Percentiles rank a stretch among this genome's conserved stretches.
These are phyloP conservation scores for Eremochloa ophiuroides DNA, from an alignment of 176 grass and related monocot genomes.

Conservation along the genomic window DNA sequence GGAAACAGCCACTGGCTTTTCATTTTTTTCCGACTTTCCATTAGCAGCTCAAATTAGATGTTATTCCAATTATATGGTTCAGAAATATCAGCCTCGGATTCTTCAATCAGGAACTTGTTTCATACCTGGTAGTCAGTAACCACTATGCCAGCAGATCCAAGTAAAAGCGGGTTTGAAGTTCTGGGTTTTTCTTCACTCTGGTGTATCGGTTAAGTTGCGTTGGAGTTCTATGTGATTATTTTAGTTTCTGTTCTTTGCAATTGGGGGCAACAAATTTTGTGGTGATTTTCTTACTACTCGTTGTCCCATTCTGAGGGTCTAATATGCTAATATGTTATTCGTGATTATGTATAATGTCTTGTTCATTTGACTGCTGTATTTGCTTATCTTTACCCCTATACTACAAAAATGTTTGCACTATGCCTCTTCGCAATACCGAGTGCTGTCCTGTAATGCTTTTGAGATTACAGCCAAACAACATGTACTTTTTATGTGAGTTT, in stretches of 20 bases:
- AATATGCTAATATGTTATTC: not conserved
- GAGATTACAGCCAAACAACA: not conserved
- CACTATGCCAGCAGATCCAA: not conserved
- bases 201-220: not conserved
- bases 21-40: not conserved
- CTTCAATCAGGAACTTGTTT: not conserved
- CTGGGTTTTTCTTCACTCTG: not conserved
- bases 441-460: not conserved
- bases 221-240: not conserved
- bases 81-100: not conserved
- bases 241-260: not conserved
- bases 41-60: conserved; percentile 1
- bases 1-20: not conserved
- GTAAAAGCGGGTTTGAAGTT: not conserved
- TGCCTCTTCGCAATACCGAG: not conserved
- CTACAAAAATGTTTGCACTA: not conserved
- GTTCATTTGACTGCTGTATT: not conserved
- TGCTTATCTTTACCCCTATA: not conserved
- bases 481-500: conserved; percentile 10
- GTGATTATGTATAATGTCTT: not conserved
- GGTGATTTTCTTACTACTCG: conserved; percentile 1
- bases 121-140: not conserved
- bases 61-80: not conserved
- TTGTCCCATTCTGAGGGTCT: not conserved
- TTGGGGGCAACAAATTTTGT: not conserved